A percentile compares a stretch with the other conserved stretches of the same genome.
Conservation (phyloP, 768 basidiomycete species). For the Pleurotus giganteus region DNA sequence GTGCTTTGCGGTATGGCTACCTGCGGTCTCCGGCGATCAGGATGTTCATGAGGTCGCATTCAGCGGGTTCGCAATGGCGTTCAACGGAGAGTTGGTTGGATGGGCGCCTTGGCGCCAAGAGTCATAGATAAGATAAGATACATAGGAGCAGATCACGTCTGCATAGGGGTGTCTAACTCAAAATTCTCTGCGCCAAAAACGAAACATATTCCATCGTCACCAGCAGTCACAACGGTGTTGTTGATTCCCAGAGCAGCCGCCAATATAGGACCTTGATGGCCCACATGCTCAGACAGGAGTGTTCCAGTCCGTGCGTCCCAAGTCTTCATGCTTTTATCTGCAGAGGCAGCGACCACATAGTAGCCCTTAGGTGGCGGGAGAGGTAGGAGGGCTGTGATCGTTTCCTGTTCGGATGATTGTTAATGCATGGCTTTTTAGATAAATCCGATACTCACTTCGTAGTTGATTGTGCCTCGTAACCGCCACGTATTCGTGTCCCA, state of each 20-base stretch:
- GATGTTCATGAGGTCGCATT: slow-evolving; percentile 5
- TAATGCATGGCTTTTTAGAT: background rate
- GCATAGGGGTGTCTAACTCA: slow-evolving; percentile 10
- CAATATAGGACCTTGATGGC: slow-evolving; percentile 78
- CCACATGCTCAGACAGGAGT: slow-evolving; percentile 75
- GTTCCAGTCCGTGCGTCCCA: slow-evolving; percentile 91
- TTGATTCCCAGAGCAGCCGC: slow-evolving; percentile 68
- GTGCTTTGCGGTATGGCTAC: background rate
- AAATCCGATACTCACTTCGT: slow-evolving; percentile 56
- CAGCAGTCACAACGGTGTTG: slow-evolving; percentile 82
- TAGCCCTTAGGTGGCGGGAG: slow-evolving; percentile 76
- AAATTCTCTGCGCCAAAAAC: slow-evolving; percentile 71
- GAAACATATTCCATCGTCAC: slow-evolving; percentile 86
- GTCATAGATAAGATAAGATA: background rate
- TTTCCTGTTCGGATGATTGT: slow-evolving; percentile 52
- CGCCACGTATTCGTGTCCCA: slow-evolving; percentile 93
- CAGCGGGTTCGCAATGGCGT: background rate
- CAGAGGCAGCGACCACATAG: slow-evolving; percentile 81
- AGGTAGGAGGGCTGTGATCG: slow-evolving; percentile 75
- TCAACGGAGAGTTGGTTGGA: too few species aligned
- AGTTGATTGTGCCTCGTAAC: slow-evolving; percentile 76
- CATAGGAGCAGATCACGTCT: background rate
- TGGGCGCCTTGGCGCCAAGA: background rate
- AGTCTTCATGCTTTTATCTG: slow-evolving; percentile 82
- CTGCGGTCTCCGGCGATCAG: background rate